Percentiles rank a stretch among this genome's conserved stretches.
Evolutionary conservation across 1,284 basidiomycete species (phyloP).

Genomic region (Mrakiaceae sp.): DNA sequence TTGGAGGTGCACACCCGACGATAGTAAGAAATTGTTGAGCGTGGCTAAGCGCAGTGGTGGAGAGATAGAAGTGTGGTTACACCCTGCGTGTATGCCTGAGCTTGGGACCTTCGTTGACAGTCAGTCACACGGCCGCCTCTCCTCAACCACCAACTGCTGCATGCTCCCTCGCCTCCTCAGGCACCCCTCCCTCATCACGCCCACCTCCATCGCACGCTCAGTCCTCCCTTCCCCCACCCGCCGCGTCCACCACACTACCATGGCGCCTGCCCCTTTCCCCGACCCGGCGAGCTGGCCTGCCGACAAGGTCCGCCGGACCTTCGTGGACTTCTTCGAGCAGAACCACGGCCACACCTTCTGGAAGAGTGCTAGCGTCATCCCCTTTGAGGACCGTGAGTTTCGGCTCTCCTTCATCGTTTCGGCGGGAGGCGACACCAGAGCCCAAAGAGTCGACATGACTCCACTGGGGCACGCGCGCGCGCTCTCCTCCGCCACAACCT

Average conservation of each 20-base stretch:
- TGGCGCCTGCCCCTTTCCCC: slow-evolving; percentile 34
- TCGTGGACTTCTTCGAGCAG: slow-evolving; percentile 64
- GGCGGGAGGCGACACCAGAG: background rate
- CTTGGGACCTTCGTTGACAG: background rate
- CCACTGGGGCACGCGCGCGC: background rate
- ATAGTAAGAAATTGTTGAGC: too few relatives aligned
- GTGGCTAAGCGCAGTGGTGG: too few relatives aligned
- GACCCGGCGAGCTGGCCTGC: slow-evolving; percentile 51
- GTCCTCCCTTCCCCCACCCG: background rate
- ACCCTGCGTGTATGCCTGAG: background rate
- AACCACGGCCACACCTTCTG: slow-evolving; percentile 76
- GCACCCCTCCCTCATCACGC: too few relatives aligned
- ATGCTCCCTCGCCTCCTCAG: background rate
- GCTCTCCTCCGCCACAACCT: too few relatives aligned
- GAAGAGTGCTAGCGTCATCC: slow-evolving; percentile 85
- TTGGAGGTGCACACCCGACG: too few relatives aligned
- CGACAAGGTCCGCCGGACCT: slow-evolving; percentile 56
- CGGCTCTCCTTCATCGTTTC: background rate
- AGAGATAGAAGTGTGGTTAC: background rate
- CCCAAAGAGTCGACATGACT: background rate
- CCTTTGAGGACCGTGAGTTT: slow-evolving; percentile 67
- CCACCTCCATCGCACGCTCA: too few relatives aligned
- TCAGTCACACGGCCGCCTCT: background rate
- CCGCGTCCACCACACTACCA: slow-evolving; percentile 25
- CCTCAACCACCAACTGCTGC: background rate